Evolutionary conservation across 2,329 filamentous ascomycete species (phyloP).

Genomic region (Exophiala aquamarina): DNA sequence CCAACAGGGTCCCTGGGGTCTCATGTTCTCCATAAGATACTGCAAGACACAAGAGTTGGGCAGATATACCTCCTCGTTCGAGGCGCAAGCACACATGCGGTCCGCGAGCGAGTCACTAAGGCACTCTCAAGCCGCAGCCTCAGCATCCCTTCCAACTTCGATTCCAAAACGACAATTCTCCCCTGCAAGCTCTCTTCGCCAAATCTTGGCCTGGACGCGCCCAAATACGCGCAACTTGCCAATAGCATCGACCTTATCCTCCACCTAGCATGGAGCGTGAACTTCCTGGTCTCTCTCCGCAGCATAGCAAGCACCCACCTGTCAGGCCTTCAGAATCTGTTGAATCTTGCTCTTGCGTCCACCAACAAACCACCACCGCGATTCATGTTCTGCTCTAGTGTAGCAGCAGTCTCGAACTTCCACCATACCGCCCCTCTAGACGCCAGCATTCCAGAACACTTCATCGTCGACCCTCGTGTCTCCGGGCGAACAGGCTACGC

Average conservation of each 20-base stretch:
- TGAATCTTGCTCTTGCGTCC: slow-evolving; percentile 43
- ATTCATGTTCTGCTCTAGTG: slow-evolving; percentile 55
- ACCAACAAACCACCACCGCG: slow-evolving; percentile 26
- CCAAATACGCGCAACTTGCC: slow-evolving; percentile 43
- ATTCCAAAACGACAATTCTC: slow-evolving; percentile 47
- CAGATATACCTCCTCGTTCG: slow-evolving; percentile 60
- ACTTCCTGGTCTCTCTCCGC: slow-evolving; percentile 58
- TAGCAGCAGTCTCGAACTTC: slow-evolving; percentile 40
- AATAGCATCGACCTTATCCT: slow-evolving; percentile 53
- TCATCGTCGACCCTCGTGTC: slow-evolving; percentile 7
- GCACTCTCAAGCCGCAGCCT: slow-evolving; percentile 41
- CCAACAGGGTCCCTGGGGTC: slow-evolving; percentile 66
- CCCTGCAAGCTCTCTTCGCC: slow-evolving; percentile 49
- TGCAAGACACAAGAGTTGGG: slow-evolving; percentile 35
- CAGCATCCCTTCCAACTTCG: slow-evolving; percentile 23
- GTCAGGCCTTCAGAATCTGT: slow-evolving; percentile 48
- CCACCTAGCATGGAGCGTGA: slow-evolving; percentile 66
- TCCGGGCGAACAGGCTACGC: slow-evolving; percentile 55
- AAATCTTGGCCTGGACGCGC: slow-evolving; percentile 48
- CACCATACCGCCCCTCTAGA: background rate
- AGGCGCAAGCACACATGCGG: slow-evolving; percentile 43
- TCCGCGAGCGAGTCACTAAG: slow-evolving; percentile 45
- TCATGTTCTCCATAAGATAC: slow-evolving; percentile 54
- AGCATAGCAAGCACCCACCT: slow-evolving; percentile 59
- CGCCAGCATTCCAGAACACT: slow-evolving; percentile 19